A percentile compares a stretch with the other conserved stretches of the same genome.
These are phyloP conservation scores for Phytophthora foliorum DNA, from an alignment of 352 stramenopile species.

Conservation along the genomic window DNA sequence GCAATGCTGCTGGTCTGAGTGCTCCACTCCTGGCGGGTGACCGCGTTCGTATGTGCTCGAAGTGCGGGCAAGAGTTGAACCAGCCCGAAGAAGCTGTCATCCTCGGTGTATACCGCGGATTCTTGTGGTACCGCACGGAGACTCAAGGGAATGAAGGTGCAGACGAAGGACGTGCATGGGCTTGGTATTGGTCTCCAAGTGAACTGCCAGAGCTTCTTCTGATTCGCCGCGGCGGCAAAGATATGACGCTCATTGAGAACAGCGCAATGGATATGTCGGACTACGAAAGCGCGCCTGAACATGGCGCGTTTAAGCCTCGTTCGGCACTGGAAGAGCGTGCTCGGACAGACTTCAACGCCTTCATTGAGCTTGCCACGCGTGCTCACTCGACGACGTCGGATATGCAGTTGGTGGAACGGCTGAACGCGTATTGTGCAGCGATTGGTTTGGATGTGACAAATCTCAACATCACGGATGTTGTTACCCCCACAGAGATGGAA, in stretches of 20 bases:
- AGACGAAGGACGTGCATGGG: constrained; percentile 93
- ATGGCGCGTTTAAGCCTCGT: constrained; percentile 51
- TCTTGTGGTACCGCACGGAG: constrained; percentile 96
- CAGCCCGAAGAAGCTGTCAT: constrained; percentile 97
- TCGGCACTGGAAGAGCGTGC: constrained; percentile 63
- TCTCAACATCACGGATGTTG: constrained; percentile 70
- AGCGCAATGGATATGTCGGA: constrained; percentile 74
- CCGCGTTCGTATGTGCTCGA: constrained; percentile 94
- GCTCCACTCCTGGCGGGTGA: constrained; percentile 95
- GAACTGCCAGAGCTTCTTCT: constrained; percentile 91
- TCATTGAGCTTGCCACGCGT: constrained; percentile 71
- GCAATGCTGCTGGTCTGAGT: constrained; percentile 88
- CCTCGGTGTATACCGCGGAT: constrained; percentile 92
- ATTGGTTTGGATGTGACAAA: constrained; percentile 89
- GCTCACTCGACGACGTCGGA: constrained; percentile 72
- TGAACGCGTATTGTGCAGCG: constrained; percentile 85
- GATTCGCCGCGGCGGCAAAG: constrained; percentile 82
- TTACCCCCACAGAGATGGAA: constrained; percentile 47
- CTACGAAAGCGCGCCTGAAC: constrained; percentile 41
- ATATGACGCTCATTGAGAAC: constrained; percentile 90
- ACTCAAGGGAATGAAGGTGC: constrained; percentile 97
- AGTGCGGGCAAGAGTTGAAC: constrained; percentile 95
- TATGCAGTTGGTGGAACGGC: constrained; percentile 86
- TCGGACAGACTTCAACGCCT: constrained; percentile 59
- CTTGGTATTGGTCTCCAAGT: constrained; percentile 96